These are phyloP conservation scores for Eremomyces bilateralis DNA, from an alignment of 495 filamentous ascomycete species.

Conservation along the genomic window DNA sequence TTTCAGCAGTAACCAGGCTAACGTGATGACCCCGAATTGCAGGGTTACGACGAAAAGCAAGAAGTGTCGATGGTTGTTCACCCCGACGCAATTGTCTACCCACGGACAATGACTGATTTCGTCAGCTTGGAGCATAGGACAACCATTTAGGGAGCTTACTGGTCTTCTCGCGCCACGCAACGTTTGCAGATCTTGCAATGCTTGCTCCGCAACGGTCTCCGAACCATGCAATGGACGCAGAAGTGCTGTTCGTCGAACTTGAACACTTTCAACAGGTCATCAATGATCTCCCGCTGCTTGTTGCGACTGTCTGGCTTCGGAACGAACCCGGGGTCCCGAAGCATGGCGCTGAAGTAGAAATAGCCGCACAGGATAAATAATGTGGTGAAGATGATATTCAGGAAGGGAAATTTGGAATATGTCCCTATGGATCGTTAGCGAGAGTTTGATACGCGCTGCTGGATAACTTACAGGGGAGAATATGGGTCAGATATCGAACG, in stretches of 20 bases:
- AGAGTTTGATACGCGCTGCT: too few species aligned
- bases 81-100: slow-evolving; percentile 88
- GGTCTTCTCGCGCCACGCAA: slow-evolving; percentile 90
- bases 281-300: slow-evolving; percentile 69
- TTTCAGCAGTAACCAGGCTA: slow-evolving; percentile 18
- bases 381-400: slow-evolving; percentile 51
- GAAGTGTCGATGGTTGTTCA: slow-evolving; percentile 92
- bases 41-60: slow-evolving; percentile 66
- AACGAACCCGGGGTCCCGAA: slow-evolving; percentile 80
- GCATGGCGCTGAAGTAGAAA: slow-evolving; percentile 73
- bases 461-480: slow-evolving; percentile 46
- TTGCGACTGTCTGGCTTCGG: slow-evolving; percentile 74
- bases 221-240: slow-evolving; percentile 80
- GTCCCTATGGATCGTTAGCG: too few species aligned
- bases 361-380: slow-evolving; percentile 46
- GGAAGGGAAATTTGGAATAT: slow-evolving; percentile 36
- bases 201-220: slow-evolving; percentile 79
- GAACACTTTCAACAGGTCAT: slow-evolving; percentile 59
- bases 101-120: slow-evolving; percentile 90
- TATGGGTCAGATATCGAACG: slow-evolving; percentile 44
- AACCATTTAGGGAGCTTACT: slow-evolving; percentile 35
- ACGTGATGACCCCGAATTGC: slow-evolving; percentile 48
- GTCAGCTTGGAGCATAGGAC: slow-evolving; percentile 26
- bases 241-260: slow-evolving; percentile 91
- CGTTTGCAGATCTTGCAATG: slow-evolving; percentile 80